Percentiles rank a stretch among this genome's conserved stretches.
These are phyloP conservation scores for Musa schizocarpa DNA, from an alignment of 176 grass and related monocot genomes.

Conservation along the genomic window DNA sequence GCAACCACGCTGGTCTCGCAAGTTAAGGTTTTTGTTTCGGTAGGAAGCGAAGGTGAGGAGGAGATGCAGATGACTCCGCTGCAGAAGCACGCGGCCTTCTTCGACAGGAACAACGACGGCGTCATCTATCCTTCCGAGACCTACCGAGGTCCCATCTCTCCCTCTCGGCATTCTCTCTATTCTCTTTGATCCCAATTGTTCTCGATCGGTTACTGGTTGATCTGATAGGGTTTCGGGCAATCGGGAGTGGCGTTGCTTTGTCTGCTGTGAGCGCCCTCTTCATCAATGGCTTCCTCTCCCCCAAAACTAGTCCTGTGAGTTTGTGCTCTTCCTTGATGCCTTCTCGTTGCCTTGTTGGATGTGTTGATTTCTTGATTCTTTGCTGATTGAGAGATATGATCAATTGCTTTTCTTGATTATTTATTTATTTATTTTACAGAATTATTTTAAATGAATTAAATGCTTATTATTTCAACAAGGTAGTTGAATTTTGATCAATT, in stretches of 20 bases:
- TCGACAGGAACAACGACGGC: conserved; percentile 12
- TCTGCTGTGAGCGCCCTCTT: background rate
- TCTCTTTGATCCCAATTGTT: background rate
- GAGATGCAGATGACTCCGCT: conserved; percentile 6
- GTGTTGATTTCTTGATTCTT: no score
- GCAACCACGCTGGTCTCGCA: no score
- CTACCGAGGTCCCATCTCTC: conserved; percentile 1
- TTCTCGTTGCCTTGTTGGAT: no score
- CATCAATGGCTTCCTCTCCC: conserved; percentile 17
- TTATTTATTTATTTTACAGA: no score
- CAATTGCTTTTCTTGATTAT: no score
- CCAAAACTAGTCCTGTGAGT: conserved; percentile 10
- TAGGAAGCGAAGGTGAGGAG: background rate
- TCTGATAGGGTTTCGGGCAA: conserved; percentile 10
- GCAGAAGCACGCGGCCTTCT: conserved; percentile 15
- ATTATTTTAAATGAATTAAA: no score
- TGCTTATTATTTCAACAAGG: no score
- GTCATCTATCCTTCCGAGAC: conserved; percentile 9
- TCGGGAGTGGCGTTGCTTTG: conserved; percentile 1
- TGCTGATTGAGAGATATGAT: no score
- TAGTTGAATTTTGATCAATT: no score
- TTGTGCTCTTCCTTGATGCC: background rate
- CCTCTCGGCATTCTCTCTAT: background rate
- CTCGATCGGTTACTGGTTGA: background rate
- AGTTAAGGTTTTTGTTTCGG: background rate